These are phyloP conservation scores for Solanum lycopersicoides DNA, from an alignment of 257 asterid genomes.

Conservation along the genomic window DNA sequence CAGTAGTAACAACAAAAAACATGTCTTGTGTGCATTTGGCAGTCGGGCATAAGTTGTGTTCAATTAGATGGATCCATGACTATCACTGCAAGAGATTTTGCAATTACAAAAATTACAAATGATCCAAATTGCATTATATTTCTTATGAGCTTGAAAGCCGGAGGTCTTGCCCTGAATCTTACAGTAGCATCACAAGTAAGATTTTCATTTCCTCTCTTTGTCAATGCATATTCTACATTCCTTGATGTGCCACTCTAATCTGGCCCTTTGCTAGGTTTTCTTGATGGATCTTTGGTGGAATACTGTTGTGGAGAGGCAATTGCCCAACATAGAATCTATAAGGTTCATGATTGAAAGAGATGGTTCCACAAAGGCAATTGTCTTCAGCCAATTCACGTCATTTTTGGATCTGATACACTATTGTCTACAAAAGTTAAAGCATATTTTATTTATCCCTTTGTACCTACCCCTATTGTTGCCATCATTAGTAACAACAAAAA, in stretches of 20 bases:
- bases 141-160: conserved; percentile 87
- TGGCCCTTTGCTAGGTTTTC: no score
- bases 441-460: not conserved
- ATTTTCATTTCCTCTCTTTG: no score
- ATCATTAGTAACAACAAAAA: not conserved
- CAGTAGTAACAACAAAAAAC: not conserved
- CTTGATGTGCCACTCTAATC: no score
- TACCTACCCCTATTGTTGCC: not conserved
- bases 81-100: conserved; percentile 67
- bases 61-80: conserved; percentile 78
- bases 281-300: no score
- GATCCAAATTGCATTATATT: conserved; percentile 82
- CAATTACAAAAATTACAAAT: conserved; percentile 55
- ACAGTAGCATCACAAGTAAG: no score
- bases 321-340: conserved; percentile 1
- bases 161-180: conserved; percentile 86
- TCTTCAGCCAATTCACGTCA: conserved; percentile 88
- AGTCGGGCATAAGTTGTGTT: conserved; percentile 73
- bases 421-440: conserved; percentile 57
- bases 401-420: conserved; percentile 89
- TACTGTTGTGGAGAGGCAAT: conserved; percentile 11
- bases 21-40: conserved; percentile 4
- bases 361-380: conserved; percentile 88
- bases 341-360: conserved; percentile 88
- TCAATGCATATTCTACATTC: no score